These are phyloP conservation scores for Cymbidium sinense DNA, from an alignment of 106 monocot species.

Conservation along the genomic window DNA sequence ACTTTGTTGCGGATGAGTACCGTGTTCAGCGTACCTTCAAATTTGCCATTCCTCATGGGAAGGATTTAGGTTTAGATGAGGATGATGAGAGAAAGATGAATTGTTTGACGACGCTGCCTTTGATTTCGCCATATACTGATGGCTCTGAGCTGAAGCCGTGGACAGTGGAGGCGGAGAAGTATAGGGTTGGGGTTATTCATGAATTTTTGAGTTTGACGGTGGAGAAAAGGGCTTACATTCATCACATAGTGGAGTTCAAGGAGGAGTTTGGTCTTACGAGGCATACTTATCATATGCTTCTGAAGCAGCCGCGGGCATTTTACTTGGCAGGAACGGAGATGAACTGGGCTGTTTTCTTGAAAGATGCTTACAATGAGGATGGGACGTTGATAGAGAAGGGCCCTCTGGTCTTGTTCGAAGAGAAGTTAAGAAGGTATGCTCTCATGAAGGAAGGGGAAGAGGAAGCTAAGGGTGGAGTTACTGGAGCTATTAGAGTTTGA, in stretches of 20 bases:
- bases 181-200: constrained; percentile 62
- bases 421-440: constrained; percentile 67
- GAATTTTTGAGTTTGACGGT: constrained; percentile 85
- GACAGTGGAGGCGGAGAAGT: constrained; percentile 94
- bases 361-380: constrained; percentile 54
- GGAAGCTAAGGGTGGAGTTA: constrained; percentile 7
- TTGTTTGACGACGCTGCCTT: constrained; percentile 51
- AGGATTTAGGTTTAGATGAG: constrained; percentile 43
- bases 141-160: constrained; percentile 66
- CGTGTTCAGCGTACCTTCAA: constrained; percentile 58
- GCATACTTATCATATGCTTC: constrained; percentile 72
- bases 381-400: constrained; percentile 74
- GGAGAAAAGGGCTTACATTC: constrained; percentile 89
- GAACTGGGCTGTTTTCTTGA: constrained; percentile 96
- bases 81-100: constrained; percentile 53
- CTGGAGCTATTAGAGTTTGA: constrained; percentile 6
- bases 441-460: constrained; percentile 46
- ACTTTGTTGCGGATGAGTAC: constrained; percentile 62
- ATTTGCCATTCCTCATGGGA: constrained; percentile 57
- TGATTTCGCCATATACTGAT: constrained; percentile 88
- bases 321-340: constrained; percentile 93
- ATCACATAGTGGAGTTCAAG: constrained; percentile 96
- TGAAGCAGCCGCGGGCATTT: constrained; percentile 96
- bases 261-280: constrained; percentile 87
- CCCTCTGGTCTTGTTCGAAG: constrained; percentile 63